Base-by-base conservation (phyloP, 306 rosid species). In the Cucurbita argyrosperma region DNA sequence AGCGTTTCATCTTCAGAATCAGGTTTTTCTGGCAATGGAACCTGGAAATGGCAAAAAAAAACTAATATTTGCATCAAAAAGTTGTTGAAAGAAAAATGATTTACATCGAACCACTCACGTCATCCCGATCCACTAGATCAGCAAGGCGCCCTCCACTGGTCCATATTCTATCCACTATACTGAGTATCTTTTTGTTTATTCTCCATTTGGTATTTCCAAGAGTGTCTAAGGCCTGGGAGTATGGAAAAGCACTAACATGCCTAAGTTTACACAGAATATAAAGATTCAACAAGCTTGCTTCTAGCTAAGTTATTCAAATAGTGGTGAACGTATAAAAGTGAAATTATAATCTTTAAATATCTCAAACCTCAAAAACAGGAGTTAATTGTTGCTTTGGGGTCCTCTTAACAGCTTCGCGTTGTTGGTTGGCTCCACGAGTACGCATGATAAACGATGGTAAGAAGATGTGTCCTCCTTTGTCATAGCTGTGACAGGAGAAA, bases 401-500 rank as follows among this genome's bases (percentile, higher is more conserved):
- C 77, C 79, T 88, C 85, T 88, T 94, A 79, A 94, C 76, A 62
- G 96, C 96, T 77, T 87, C 95, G 62, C 99, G 97, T 76, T 94
- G 99, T 82, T 86, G 92, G 82, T 78, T 88, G 74, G 85, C 87
- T 83, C 99, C 99, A 81, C 87, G 99, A 75, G 85, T 89, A 71
- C 99, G 99, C 97, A 94, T 94, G 81, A 89, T 80, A 74, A 87
- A 83, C 58, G 95, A 94, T 69, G 97, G 99, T 61, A 94, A 81
- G 82, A 83, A 89, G 60, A 94, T 83, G 90, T 94, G 84, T 51
- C 95, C 99, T 57, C 99, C 99, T 85, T 79, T 89, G 75, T 94
- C 99, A 88, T 88, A 94, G 68, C 99, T 94, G 87, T 54, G 65
- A 77, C 76, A 76, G 82, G 53, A 81, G 77, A 56, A 76, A 75